Evolutionary conservation across 805 yeast genomes (phyloP).

Genomic region (Candida boidinii): DNA sequence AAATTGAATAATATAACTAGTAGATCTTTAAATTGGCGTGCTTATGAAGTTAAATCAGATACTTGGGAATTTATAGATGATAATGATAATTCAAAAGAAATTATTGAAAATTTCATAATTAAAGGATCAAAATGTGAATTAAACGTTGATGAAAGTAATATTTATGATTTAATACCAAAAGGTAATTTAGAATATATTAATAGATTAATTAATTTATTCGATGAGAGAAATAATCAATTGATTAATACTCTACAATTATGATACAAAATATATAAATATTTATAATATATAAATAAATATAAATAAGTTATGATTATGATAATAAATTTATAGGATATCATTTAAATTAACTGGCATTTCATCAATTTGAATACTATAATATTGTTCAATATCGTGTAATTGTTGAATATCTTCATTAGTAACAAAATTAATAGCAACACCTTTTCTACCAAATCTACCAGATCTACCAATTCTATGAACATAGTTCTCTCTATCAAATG

Average conservation of each 20-base stretch:
- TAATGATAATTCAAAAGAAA: background rate
- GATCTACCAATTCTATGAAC: conserved; percentile 97
- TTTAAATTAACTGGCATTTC: conserved; percentile 75
- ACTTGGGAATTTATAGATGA: background rate
- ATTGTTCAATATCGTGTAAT: conserved; percentile 66
- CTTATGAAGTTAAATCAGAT: background rate
- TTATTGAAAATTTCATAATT: background rate
- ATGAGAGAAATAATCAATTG: conserved; percentile 5
- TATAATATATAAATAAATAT: background rate
- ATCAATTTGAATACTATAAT: conserved; percentile 65
- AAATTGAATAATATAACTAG: too few relatives aligned
- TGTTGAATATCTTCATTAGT: conserved; percentile 69
- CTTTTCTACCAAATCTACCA: conserved; percentile 98
- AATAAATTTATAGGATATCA: conserved; percentile 19
- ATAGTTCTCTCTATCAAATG: conserved; percentile 88
- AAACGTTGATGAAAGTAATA: conserved; percentile 2
- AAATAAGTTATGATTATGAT: background rate
- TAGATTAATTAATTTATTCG: conserved; percentile 6
- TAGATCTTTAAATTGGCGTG: background rate
- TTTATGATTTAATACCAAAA: conserved; percentile 6
- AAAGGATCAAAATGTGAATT: conserved; percentile 4
- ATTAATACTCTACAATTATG: background rate
- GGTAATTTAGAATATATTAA: conserved; percentile 6
- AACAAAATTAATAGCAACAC: conserved; percentile 92
- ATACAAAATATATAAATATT: too few relatives aligned